These are phyloP conservation scores for Fusarium compactum DNA, from an alignment of 2,329 filamentous ascomycete species.

Conservation along the genomic window DNA sequence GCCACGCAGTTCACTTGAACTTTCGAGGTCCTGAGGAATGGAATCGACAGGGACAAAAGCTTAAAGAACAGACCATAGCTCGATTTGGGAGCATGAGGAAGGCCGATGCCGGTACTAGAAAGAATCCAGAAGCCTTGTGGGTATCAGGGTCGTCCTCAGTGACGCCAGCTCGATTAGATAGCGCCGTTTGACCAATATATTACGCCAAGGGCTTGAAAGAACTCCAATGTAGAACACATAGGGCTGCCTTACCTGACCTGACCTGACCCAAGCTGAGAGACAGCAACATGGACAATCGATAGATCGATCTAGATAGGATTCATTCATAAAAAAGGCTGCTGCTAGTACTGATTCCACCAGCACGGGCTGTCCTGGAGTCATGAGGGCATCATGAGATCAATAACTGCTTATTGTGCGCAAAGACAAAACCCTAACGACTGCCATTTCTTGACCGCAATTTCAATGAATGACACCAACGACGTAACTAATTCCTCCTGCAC, in stretches of 20 bases:
- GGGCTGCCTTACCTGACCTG: conserved; percentile 6
- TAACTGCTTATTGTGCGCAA: background rate
- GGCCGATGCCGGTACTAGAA: conserved; percentile 27
- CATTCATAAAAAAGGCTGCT: background rate
- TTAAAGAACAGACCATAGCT: conserved; percentile 20
- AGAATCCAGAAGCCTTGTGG: conserved; percentile 33
- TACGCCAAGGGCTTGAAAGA: conserved; percentile 19
- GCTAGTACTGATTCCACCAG: background rate
- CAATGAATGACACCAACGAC: conserved; percentile 7
- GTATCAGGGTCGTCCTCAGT: conserved; percentile 22
- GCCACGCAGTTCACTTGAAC: background rate
- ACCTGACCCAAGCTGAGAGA: background rate
- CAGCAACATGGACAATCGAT: background rate
- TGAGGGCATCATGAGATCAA: conserved; percentile 10
- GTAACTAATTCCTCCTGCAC: background rate
- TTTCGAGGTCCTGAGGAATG: conserved; percentile 23
- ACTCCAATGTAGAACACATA: conserved; percentile 7
- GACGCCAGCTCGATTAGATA: conserved; percentile 20
- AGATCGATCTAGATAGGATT: background rate
- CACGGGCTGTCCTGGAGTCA: background rate
- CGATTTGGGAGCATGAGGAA: conserved; percentile 20
- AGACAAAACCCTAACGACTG: background rate
- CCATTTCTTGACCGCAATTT: conserved; percentile 26
- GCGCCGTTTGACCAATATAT: conserved; percentile 32
- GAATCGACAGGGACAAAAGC: conserved; percentile 31